These are phyloP conservation scores for Scleromitrula shiraiana DNA, from an alignment of 2,329 filamentous ascomycete species.

Conservation along the genomic window DNA sequence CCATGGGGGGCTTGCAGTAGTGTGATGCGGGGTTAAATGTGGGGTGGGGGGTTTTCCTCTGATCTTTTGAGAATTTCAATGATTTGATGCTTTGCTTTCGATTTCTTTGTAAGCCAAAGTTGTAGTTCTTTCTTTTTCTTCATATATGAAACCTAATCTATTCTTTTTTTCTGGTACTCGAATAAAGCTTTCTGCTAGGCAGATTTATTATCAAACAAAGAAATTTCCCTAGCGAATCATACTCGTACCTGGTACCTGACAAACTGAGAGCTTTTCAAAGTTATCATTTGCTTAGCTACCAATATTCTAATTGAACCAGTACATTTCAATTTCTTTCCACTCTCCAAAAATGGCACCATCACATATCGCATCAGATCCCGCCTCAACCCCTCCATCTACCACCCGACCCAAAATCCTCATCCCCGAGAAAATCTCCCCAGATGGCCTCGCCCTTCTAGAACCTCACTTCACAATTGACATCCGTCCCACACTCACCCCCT, in stretches of 20 bases:
- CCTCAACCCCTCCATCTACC: not conserved
- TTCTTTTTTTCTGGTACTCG: not conserved
- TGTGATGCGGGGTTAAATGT: conserved; percentile 3
- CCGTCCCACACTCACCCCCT: conserved; percentile 50
- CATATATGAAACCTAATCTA: not conserved
- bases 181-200: not conserved
- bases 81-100: no score
- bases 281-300: no score
- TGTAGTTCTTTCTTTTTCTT: not conserved
- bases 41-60: not conserved
- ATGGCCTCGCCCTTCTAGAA: conserved; percentile 63
- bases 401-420: conserved; percentile 49
- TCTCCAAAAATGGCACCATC: conserved; percentile 21
- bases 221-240: not conserved
- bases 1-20: not conserved
- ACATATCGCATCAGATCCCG: conserved; percentile 11
- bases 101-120: no score
- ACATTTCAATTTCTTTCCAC: not conserved
- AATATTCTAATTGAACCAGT: no score
- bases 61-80: not conserved
- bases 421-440: conserved; percentile 72
- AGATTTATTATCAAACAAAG: not conserved
- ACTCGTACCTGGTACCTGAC: not conserved
- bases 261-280: not conserved
- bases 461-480: conserved; percentile 63